Evolutionary conservation across 2,329 filamentous ascomycete genomes (phyloP).

Genomic region (Domatiomyces catenatus): DNA sequence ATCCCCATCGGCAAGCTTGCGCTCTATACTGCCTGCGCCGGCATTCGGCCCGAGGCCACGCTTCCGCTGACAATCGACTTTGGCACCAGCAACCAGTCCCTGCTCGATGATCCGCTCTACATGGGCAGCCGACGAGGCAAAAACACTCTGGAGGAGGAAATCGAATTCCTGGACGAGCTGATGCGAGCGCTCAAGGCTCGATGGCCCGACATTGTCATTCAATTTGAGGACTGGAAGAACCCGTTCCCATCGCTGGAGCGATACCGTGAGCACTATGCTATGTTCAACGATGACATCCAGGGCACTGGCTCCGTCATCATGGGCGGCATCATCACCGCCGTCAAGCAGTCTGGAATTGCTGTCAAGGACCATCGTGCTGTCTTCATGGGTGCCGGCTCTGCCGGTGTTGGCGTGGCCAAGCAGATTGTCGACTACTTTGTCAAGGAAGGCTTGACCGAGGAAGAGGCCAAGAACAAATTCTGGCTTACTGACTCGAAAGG

Average conservation of each 20-base stretch:
- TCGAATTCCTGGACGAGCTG: slow-evolving; percentile 91
- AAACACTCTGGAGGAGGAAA: slow-evolving; percentile 60
- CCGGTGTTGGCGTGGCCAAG: slow-evolving; percentile 92
- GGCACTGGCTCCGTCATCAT: slow-evolving; percentile 92
- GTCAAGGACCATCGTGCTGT: slow-evolving; percentile 84
- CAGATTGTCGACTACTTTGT: slow-evolving; percentile 97
- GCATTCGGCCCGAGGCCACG: slow-evolving; percentile 65
- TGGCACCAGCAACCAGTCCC: slow-evolving; percentile 47
- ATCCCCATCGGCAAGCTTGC: slow-evolving; percentile 95
- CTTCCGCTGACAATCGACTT: slow-evolving; percentile 48
- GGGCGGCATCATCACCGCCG: slow-evolving; percentile 59
- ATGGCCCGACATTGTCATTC: slow-evolving; percentile 61
- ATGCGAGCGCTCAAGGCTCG: slow-evolving; percentile 77
- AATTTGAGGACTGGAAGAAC: slow-evolving; percentile 97
- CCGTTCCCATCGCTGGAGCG: slow-evolving; percentile 86
- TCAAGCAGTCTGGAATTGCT: slow-evolving; percentile 72
- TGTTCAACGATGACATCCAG: slow-evolving; percentile 98
- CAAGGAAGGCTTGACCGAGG: slow-evolving; percentile 74
- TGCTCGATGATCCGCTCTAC: slow-evolving; percentile 71
- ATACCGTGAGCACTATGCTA: slow-evolving; percentile 77
- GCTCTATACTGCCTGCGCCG: slow-evolving; percentile 87
- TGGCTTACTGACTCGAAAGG: slow-evolving; percentile 96
- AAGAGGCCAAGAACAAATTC: slow-evolving; percentile 79
- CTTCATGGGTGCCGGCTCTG: slow-evolving; percentile 90
- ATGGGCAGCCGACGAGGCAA: slow-evolving; percentile 77